Base-by-base conservation (phyloP, 352 stramenopile genomes). In the Globisporangium orthogonon region DNA sequence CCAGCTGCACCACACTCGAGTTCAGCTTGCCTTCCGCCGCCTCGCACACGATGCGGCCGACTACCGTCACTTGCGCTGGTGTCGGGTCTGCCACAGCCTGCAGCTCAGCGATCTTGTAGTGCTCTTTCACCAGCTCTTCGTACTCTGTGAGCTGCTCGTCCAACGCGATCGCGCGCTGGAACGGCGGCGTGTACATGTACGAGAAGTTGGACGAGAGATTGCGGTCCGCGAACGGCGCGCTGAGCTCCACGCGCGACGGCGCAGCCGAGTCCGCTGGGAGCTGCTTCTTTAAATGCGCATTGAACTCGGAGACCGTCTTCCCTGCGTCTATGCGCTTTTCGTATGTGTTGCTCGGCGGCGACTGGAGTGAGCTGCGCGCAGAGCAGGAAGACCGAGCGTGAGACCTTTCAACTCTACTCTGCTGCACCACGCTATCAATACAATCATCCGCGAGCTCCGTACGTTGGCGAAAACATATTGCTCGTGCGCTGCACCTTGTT, bases 141-240 rank as follows among this genome's bases (percentile, higher is more conserved):
- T 91, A 92, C 55, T 89, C 78, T 2, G 75, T 63, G 49, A 94
- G 70, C 40, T 91, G 81, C 18, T 89, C 74, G 54, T 94, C 85
- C 46, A 94, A 52, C 18, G 81, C 80, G 51, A 92, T 71, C 10
- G 83, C 83, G 47, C 83, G 75, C 30, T 93, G 71, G 54, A 89
- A 89, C 40, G 83, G 70, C 33, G 85, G 81, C 10, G 85, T 93
- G 69, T 93, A 94, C 85, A 94, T 94, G 65, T 89, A 94, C 50
- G 71, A 68, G 1, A 73, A 73, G 52, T 79, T 76, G 14, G 76
- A 43, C 45, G 70, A 56, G 47, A 88, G 63, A 56, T 92, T 92
- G 18, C 74, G 77, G 29, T 82, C 77, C 5, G 77, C 66, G 33
- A 85, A 92, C 0, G 78, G 76, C 7, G 62, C 54, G 1, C 50